Evolutionary conservation across 768 basidiomycete genomes (phyloP), one percentile per base, ranked within the genome.

Genomic region (Auricularia cornea): DNA sequence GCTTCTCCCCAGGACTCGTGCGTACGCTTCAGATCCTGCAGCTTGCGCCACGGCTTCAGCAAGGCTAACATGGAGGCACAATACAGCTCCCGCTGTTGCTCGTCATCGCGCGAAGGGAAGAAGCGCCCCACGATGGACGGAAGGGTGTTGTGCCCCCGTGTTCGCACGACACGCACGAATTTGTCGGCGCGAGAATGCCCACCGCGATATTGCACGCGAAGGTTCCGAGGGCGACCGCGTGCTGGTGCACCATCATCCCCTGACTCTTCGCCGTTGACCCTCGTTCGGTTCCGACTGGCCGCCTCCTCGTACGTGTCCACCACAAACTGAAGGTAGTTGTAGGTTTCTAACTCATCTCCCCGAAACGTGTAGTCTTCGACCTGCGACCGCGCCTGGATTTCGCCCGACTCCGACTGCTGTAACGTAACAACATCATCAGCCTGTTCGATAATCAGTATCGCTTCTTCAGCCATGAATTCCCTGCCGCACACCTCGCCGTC

Each of bases 41-140:
- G 3, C 0, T 54, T 3, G 8, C 66, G 26, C 79, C 77, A 80
- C 2, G 77, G 79, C 40, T 71, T 72, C 3, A 80, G 63, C 2
- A 79, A 67, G 40, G 73, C 59, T 0, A 80, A 65, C 63, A 79
- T 76, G 0, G 40, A 68, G 3, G 79, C 78, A 40, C 68, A 75
- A 51, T 78, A 81, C 12, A 77, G 72, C 0, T 64, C 32, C 1
- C 66, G 40, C 2, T 35, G 40, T 1, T 70, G 68, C 2, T 59
- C n/a, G 29, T 76, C 70, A 60, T 78, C 68, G 0, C 61, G 8
- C 0, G 66, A 30, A 1, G 78, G 76, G 60, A 80, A 77, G 28
- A 66, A 77, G 0, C 59, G 67, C 0, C 79, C 80, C 16, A 77
- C 63, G 57, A 80, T 68, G 30, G 72, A 67, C 0, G 75, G 75